phyloP scores from a whole-genome alignment of 176 grass and related monocot species.

The Triticum dicoccoides region DNA sequence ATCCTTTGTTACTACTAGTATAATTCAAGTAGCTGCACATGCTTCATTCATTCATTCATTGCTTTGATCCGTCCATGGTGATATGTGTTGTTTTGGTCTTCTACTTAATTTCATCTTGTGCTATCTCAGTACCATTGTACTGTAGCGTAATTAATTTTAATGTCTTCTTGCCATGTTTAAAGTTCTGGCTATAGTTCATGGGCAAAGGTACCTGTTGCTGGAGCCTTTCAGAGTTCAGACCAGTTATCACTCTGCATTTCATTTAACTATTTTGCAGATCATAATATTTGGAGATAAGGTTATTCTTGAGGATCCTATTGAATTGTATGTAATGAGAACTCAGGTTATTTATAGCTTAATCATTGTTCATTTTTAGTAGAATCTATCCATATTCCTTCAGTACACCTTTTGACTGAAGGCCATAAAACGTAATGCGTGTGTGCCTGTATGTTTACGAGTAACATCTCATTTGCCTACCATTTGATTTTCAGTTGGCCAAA shows the following conservation, averaged over 20 bases:
- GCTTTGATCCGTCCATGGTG: not conserved
- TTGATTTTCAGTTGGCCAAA: slow-evolving; percentile 91
- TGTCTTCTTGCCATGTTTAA: not conserved
- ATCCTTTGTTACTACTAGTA: not conserved
- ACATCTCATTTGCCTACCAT: slow-evolving; percentile 15
- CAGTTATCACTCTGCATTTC: slow-evolving; percentile 24
- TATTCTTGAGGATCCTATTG: slow-evolving; percentile 86
- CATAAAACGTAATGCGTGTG: not conserved
- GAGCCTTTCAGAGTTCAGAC: slow-evolving; percentile 16
- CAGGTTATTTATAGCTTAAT: slow-evolving; percentile 58
- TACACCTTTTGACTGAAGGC: slow-evolving; percentile 9
- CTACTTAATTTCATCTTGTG: not conserved
- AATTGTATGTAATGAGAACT: slow-evolving; percentile 81
- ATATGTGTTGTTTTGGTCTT: not conserved
- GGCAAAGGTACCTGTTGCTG: slow-evolving; percentile 8
- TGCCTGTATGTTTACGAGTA: slow-evolving; percentile 1
- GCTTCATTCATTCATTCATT: not conserved
- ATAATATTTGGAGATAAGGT: slow-evolving; percentile 92
- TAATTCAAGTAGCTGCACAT: slow-evolving; percentile 27
- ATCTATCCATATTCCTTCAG: slow-evolving; percentile 24
- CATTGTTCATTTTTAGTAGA: slow-evolving; percentile 30
- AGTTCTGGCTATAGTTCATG: not conserved
- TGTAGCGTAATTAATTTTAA: not conserved
- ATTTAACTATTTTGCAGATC: slow-evolving; percentile 63
- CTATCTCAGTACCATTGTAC: not conserved